Conservation (phyloP, 495 filamentous ascomycete genomes). For the Daldinia grandis region DNA sequence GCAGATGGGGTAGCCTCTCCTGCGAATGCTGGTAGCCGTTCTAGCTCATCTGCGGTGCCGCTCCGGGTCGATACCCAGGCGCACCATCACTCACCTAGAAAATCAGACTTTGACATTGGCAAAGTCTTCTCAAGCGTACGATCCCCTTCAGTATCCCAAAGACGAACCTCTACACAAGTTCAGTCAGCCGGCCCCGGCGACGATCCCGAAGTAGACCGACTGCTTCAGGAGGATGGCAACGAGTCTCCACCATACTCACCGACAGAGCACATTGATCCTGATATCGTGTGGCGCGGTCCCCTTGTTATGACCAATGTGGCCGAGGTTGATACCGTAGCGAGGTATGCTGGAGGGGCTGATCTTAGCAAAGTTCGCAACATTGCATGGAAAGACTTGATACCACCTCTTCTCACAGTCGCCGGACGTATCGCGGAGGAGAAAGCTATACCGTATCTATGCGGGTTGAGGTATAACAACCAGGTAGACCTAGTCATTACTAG, state of each 20-base stretch:
- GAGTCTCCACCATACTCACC: slow-evolving; percentile 90
- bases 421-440: slow-evolving; percentile 82
- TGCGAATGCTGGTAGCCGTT: slow-evolving; percentile 31
- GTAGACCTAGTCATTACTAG: slow-evolving; percentile 78
- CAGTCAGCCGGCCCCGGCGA: slow-evolving; percentile 60
- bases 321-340: slow-evolving; percentile 77
- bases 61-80: slow-evolving; percentile 58
- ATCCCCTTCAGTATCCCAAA: slow-evolving; percentile 61
- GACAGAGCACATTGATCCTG: slow-evolving; percentile 68
- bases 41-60: slow-evolving; percentile 46
- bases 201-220: slow-evolving; percentile 89
- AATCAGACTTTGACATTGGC: slow-evolving; percentile 72
- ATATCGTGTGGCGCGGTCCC: slow-evolving; percentile 82
- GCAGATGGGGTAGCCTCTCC: slow-evolving; percentile 35
- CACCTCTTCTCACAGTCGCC: slow-evolving; percentile 73
- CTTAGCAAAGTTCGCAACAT: slow-evolving; percentile 63
- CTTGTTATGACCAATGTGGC: slow-evolving; percentile 79
- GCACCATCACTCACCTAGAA: slow-evolving; percentile 55
- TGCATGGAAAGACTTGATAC: slow-evolving; percentile 75
- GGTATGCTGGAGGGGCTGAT: slow-evolving; percentile 83
- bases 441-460: slow-evolving; percentile 88
- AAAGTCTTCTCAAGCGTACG: slow-evolving; percentile 74
- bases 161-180: slow-evolving; percentile 56
- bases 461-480: slow-evolving; percentile 73
- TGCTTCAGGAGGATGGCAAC: slow-evolving; percentile 84